A percentile compares a stretch with the other conserved stretches of the same genome.
Evolutionary conservation across 139 green algal genomes (phyloP).

Genomic region (Axilococcus clingmanii): DNA sequence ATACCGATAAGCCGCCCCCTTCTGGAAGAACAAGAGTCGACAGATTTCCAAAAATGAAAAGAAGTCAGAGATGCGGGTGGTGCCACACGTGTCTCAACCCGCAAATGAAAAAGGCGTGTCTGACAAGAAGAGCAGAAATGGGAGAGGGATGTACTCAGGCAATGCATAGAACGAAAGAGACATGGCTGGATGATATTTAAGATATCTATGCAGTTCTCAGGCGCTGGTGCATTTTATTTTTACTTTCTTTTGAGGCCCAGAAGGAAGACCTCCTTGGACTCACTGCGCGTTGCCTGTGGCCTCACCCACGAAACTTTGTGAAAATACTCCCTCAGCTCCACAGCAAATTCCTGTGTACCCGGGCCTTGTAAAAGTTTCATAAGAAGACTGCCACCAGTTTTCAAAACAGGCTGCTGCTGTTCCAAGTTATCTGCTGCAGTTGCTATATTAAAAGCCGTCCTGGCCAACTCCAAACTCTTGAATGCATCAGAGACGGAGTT

Average conservation of each 20-base stretch:
- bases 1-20: not conserved
- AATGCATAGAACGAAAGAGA: not conserved
- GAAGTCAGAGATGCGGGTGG: constrained; percentile 7
- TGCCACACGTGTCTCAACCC: constrained; percentile 31
- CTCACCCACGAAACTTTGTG: constrained; percentile 41
- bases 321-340: constrained; percentile 57
- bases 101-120: constrained; percentile 38
- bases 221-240: not conserved
- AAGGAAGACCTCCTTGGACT: constrained; percentile 44
- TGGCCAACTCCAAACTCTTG: constrained; percentile 64
- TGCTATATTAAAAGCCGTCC: constrained; percentile 59
- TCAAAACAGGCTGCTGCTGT: constrained; percentile 23
- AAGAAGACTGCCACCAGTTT: constrained; percentile 48
- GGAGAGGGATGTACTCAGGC: not conserved
- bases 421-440: constrained; percentile 20
- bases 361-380: constrained; percentile 66
- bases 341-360: constrained; percentile 57
- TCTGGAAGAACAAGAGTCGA: not conserved
- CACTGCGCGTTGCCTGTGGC: constrained; percentile 34
- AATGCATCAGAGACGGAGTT: constrained; percentile 46
- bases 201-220: not conserved
- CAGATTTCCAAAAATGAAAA: not conserved
- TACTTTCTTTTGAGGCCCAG: constrained; percentile 21
- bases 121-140: constrained; percentile 27
- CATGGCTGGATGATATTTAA: not conserved